Evolutionary conservation across 2,329 filamentous ascomycete genomes (phyloP), one percentile per base, ranked within the genome.

Genomic region (Chalara sp.): DNA sequence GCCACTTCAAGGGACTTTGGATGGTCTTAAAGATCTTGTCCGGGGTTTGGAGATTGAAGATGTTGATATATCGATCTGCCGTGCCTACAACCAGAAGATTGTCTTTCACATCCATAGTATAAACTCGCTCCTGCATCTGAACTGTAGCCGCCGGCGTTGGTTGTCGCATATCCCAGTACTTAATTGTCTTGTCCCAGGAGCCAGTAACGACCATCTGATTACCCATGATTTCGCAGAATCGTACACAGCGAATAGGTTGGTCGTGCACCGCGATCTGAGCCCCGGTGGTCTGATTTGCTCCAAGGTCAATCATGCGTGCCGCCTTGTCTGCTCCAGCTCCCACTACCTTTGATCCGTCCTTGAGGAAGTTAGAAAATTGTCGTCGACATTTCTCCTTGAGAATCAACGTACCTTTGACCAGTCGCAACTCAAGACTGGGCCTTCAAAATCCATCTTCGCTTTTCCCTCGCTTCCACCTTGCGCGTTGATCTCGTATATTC

Each of bases 1-100:
- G 93, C 89, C 91, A 99, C 73, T 99, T 99, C 43, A 99, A 79
- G 3, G 93, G 93, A 65, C 89, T 96, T 71, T 96, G 89, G 47
- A 96, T 79, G 7, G 89, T 92, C 79, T 99, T 99, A 80, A 95
- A 96, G 70, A 96, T 89, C 62, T 89, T 89, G 48, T 81, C 81
- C 4, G 93, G 93, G 54, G 95, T 85, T 65, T 86, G 84, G 50
- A 99, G 80, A 70, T 96, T 90, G 71, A 99, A 78, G 56, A 99
- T 86, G 68, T 97, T 91, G 76, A 99, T 95, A 70, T 95, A 95
- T 54, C 93, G 83, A 66, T 99, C 93, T 10, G 93, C 93, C 1
- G 91, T 97, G 55, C 87, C 93, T 51, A 96, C 76, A 21, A 99
- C 93, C 41, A 96, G 80, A 47, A 99, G 78, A 62, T 93, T 86